phyloP scores from a whole-genome alignment of 805 yeast genomes.

The Priceomyces carsonii region DNA sequence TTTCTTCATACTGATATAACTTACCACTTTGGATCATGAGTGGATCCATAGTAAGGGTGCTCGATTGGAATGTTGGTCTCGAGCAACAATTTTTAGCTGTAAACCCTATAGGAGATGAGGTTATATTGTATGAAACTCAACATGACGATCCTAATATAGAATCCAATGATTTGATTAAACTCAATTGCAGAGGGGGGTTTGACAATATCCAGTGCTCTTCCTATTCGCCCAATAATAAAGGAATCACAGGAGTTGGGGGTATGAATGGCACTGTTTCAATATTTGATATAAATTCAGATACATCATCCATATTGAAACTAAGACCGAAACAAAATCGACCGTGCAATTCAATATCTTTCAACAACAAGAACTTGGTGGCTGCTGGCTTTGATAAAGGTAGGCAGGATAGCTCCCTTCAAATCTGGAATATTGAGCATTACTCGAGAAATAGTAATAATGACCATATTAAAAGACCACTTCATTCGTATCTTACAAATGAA shows the following conservation, averaged over 20 bases:
- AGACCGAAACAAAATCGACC: conserved; percentile 70
- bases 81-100: conserved; percentile 65
- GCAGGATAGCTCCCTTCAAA: conserved; percentile 71
- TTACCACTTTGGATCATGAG: no score
- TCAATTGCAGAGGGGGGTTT: conserved; percentile 61
- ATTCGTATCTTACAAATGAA: conserved; percentile 69
- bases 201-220: conserved; percentile 67
- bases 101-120: conserved; percentile 80
- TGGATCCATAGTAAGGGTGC: conserved; percentile 60
- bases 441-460: conserved; percentile 47
- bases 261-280: conserved; percentile 65
- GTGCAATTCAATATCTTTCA: conserved; percentile 74
- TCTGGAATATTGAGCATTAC: conserved; percentile 77
- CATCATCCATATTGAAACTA: conserved; percentile 39
- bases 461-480: conserved; percentile 52
- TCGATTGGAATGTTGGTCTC: conserved; percentile 57
- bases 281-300: conserved; percentile 54
- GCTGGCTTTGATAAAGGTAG: conserved; percentile 79
- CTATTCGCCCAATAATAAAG: conserved; percentile 55
- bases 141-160: conserved; percentile 49
- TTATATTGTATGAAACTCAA: conserved; percentile 60
- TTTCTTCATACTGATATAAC: no score
- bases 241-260: conserved; percentile 73
- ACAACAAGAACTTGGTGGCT: conserved; percentile 62
- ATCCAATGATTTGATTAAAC: conserved; percentile 49